Base-by-base conservation (phyloP, 139 green algal genomes). In the Monoraphidium neglectum region DNA sequence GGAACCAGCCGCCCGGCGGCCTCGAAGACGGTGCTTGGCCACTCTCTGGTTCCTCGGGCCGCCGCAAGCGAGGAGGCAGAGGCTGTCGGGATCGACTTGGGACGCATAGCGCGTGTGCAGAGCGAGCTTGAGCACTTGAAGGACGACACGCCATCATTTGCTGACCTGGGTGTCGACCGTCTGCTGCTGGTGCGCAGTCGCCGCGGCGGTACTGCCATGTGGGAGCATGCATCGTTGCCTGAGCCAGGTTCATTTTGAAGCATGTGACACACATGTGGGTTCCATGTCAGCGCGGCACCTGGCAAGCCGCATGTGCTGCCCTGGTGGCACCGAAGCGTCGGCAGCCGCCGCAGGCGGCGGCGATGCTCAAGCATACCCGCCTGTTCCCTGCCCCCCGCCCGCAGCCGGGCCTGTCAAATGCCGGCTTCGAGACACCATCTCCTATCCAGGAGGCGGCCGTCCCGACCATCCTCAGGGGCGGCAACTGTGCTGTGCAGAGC, bases 401-500 rank as follows among this genome's bases (percentile, higher is more conserved):
- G 61, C 89, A 95, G 90, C 72, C 71, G 0, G 60, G 57, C 23
- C 76, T 95, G 23, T 16, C 30, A 3, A n/a, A 67, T 3, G 68
- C 77, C 49, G 90, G 82, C 43, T 82, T 96, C 40, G 13, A 78
- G n/a, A 4, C 54, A 21, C 92, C 94, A 0, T 95, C 90, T 1
- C 77, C 86, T 33, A 90, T 97, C 36, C 94, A 98, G 71, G 37
- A 66, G 0, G 79, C 74, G 0, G 87, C 89, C 12, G 88, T 97
- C 13, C 92, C 92, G 0, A 6, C 36, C 2, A 65, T 97, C 0
- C 74, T 98, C 28, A 16, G 28, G 0, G 90, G 91, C 6, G 43
- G 66, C 4, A 93, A 95, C 65, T 74, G 88, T 6, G 94, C 93
- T 13, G 73, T 99, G 13, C 93, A 97, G 68, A 92, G 83, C 49